A percentile compares a stretch with the other conserved stretches of the same genome.
Conservation (phyloP, 495 filamentous ascomycete species). For the Chlorociboria aeruginascens region DNA sequence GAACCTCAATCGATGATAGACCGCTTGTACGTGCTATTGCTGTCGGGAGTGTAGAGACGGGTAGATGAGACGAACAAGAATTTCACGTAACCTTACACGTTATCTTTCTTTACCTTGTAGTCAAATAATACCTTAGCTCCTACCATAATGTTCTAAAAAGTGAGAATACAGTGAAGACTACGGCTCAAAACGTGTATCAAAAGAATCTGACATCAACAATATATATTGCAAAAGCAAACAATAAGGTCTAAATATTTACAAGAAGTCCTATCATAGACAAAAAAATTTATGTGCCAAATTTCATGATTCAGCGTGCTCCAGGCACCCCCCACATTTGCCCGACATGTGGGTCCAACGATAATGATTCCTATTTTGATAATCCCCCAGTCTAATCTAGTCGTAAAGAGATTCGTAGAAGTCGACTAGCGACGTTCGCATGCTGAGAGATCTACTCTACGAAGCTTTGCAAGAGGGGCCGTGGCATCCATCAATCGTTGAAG, state of each 20-base stretch:
- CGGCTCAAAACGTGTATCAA: not conserved
- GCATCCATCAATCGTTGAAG: constrained; percentile 13
- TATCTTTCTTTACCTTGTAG: not conserved
- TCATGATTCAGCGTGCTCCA: constrained; percentile 9
- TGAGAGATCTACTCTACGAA: constrained; percentile 19
- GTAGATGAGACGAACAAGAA: not conserved
- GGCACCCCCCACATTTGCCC: constrained; percentile 9
- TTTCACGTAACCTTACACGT: not conserved
- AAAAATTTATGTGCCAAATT: not conserved
- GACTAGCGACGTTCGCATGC: constrained; percentile 14
- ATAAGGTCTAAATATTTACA: constrained; percentile 19
- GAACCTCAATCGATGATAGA: constrained; percentile 35
- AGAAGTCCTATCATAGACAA: constrained; percentile 7
- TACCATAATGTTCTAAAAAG: not conserved
- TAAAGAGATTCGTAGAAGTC: constrained; percentile 19
- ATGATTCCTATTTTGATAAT: not conserved
- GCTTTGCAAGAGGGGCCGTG: constrained; percentile 2
- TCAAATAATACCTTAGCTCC: not conserved
- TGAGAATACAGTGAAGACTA: not conserved
- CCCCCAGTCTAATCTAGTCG: not conserved
- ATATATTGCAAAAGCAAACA: constrained; percentile 11
- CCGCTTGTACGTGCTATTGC: constrained; percentile 17
- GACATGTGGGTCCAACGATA: not conserved
- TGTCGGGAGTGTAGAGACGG: constrained; percentile 34
- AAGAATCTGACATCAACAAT: not conserved